Conservation (phyloP, 176 grass and related monocot genomes). For the Triticum urartu region DNA sequence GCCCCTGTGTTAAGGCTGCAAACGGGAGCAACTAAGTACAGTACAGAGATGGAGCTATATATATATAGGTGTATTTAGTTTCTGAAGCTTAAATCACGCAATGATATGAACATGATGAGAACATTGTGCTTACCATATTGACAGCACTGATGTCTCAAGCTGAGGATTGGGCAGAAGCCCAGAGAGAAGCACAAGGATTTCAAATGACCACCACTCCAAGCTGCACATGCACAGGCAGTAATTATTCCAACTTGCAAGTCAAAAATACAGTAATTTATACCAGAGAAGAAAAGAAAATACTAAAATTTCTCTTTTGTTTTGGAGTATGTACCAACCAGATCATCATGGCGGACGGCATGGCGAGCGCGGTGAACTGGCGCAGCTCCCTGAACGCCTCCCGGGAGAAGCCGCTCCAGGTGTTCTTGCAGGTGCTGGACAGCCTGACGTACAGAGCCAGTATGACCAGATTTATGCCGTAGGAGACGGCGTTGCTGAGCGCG, state of each 20-base stretch:
- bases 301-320: no score
- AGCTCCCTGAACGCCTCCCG: background rate
- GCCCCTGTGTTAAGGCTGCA: constrained; percentile 37
- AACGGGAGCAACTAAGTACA: background rate
- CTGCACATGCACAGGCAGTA: background rate
- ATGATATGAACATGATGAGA: background rate
- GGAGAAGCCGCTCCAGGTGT: constrained; percentile 37
- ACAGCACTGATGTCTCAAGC: constrained; percentile 42
- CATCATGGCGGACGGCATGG: constrained; percentile 41
- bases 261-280: no score
- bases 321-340: background rate
- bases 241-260: background rate
- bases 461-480: constrained; percentile 19
- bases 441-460: constrained; percentile 21
- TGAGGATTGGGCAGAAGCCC: constrained; percentile 40
- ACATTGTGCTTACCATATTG: constrained; percentile 23
- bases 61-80: background rate
- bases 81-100: background rate
- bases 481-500: constrained; percentile 35
- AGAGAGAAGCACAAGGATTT: constrained; percentile 35
- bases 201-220: constrained; percentile 54
- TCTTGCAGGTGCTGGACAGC: background rate
- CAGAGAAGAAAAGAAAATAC: background rate
- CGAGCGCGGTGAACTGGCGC: constrained; percentile 18
- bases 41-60: background rate